Evolutionary conservation across 176 grass and related monocot genomes (phyloP), one percentile per base, ranked within the genome.

Genomic region (Miscanthus lutarioriparius): DNA sequence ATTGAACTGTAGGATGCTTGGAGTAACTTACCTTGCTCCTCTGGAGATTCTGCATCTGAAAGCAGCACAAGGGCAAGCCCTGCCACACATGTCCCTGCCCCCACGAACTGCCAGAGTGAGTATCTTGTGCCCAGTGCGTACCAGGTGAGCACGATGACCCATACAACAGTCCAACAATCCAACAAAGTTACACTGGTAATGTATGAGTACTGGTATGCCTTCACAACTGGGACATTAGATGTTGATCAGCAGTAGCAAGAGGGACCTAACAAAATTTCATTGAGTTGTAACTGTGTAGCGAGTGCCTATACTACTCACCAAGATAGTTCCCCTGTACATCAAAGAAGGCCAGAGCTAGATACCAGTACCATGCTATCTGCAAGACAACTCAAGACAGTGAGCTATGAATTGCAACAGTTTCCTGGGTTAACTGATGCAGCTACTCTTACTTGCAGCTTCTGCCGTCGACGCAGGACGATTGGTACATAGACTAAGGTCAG

Each of bases 361-460:
- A 98, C 96, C 91, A 98, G 37, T 98, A 95, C 96, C 96, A 98
- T 25, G 80, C 70, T 85, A 95, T 89, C 96, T 98, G 91, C 76
- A 90, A 88, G 32, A 45, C 44, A 80, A 85, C 36, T 23, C 36
- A 44, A 44, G 67, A 62, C 20, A 80, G 76, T 84, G 30, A 70
- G 37, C 7, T 28, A 30, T 59, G 59, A 82, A 86, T 65, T 2
- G 17, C 44, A 74, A 83, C 32, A 25, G 54, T 22, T 72, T 62
- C n/a, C 48, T 37, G 15, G 9, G 56, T 67, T 30, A 30, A 70
- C 41, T 78, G n/a, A 74, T 20, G 45, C 22, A 59, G 27, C 10
- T 51, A 85, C 11, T 10, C 84, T 78, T 82, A 95, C 88, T 72
- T 70, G 80, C 69, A 92, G 75, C 38, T 86, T 95, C 63, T 82